Percentiles rank a stretch among this genome's conserved stretches.
Conservation (phyloP, 2,329 filamentous ascomycete genomes). For the Fusarium sp. region DNA sequence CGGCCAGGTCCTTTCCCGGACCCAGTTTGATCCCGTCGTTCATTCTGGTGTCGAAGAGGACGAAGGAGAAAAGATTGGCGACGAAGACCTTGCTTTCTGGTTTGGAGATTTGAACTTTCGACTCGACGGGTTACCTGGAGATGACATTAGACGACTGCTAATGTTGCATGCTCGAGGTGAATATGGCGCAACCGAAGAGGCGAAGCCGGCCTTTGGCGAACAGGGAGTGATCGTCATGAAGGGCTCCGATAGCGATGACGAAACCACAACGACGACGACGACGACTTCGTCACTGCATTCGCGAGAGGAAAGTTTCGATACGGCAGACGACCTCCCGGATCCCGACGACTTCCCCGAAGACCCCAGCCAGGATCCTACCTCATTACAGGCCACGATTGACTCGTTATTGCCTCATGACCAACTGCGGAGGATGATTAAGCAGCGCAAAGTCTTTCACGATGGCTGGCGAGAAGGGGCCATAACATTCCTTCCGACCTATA, state of each 20-base stretch:
- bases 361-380: slow-evolving; percentile 83
- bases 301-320: slow-evolving; percentile 58
- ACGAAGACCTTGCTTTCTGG: slow-evolving; percentile 97
- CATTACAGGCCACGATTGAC: slow-evolving; percentile 88
- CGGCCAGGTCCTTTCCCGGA: slow-evolving; percentile 81
- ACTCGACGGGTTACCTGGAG: slow-evolving; percentile 87
- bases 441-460: slow-evolving; percentile 87
- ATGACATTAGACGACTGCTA: slow-evolving; percentile 89
- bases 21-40: slow-evolving; percentile 82
- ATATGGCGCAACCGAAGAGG: slow-evolving; percentile 71
- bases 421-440: slow-evolving; percentile 79
- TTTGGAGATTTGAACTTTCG: slow-evolving; percentile 97
- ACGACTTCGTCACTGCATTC: slow-evolving; percentile 54
- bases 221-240: slow-evolving; percentile 67
- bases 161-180: slow-evolving; percentile 87
- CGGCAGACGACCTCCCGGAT: slow-evolving; percentile 66
- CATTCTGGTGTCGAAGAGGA: slow-evolving; percentile 76
- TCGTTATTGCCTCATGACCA: slow-evolving; percentile 94
- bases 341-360: slow-evolving; percentile 79
- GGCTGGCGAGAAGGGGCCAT: slow-evolving; percentile 94
- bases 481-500: slow-evolving; percentile 93
- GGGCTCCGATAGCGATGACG: slow-evolving; percentile 63
- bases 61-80: slow-evolving; percentile 81
- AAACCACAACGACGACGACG: slow-evolving; percentile 59
- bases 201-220: slow-evolving; percentile 59